Evolutionary conservation across 352 stramenopile species (phyloP).

Genomic region (Phytophthora pinifolia): DNA sequence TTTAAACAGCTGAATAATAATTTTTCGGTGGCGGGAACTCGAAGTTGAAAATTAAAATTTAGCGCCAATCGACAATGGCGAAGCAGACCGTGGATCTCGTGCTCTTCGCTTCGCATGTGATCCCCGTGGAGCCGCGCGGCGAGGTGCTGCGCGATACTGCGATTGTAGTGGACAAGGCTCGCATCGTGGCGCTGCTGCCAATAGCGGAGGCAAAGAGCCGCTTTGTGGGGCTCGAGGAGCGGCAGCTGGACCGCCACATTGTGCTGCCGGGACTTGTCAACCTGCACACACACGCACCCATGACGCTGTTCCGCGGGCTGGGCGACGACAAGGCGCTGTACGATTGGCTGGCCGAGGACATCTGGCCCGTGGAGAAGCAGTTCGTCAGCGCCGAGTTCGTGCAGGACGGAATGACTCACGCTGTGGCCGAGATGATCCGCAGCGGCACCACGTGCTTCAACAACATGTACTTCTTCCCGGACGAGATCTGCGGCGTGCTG

Average conservation of each 20-base stretch:
- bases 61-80: background rate
- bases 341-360: slow-evolving; percentile 77
- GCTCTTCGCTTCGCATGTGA: slow-evolving; percentile 63
- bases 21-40: background rate
- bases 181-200: slow-evolving; percentile 71
- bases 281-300: slow-evolving; percentile 76
- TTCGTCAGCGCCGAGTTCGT: slow-evolving; percentile 77
- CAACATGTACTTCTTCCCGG: slow-evolving; percentile 89
- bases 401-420: slow-evolving; percentile 60
- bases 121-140: slow-evolving; percentile 71
- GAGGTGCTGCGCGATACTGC: slow-evolving; percentile 65
- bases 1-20: too few species aligned
- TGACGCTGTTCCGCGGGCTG: slow-evolving; percentile 81
- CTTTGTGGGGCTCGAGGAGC: slow-evolving; percentile 39
- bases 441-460: slow-evolving; percentile 85
- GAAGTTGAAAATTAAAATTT: slow-evolving; percentile 10
- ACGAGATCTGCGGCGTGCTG: slow-evolving; percentile 48
- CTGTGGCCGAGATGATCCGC: slow-evolving; percentile 78
- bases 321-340: slow-evolving; percentile 78
- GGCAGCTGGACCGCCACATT: slow-evolving; percentile 56
- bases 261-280: slow-evolving; percentile 85
- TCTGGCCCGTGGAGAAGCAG: slow-evolving; percentile 76
- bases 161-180: slow-evolving; percentile 48
- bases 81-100: slow-evolving; percentile 52
- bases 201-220: slow-evolving; percentile 37